These are phyloP conservation scores for Ganoderma multipileum DNA, from an alignment of 1,284 basidiomycete genomes.

Conservation along the genomic window DNA sequence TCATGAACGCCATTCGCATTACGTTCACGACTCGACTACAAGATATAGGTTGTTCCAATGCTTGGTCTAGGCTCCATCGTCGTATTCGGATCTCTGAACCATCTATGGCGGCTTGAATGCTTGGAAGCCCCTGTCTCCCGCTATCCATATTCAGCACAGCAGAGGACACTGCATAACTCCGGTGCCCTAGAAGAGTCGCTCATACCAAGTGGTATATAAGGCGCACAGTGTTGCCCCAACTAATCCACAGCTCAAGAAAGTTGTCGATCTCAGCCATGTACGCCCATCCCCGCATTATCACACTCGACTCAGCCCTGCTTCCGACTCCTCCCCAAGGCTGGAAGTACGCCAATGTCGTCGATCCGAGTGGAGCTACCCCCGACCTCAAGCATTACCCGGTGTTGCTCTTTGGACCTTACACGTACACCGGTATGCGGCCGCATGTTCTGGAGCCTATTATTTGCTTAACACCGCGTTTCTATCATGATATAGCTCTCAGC, in stretches of 20 bases:
- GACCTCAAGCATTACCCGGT: neutral
- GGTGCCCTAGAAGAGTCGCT: neutral
- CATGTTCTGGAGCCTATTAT: neutral
- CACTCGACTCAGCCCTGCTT: neutral
- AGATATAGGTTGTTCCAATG: neutral
- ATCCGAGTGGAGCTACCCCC: neutral
- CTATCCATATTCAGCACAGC: neutral
- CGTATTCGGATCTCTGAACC: neutral
- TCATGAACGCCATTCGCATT: neutral
- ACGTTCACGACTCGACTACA: neutral
- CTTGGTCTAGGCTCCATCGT: neutral
- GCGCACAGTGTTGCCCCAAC: neutral
- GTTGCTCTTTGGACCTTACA: neutral
- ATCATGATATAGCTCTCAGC: neutral
- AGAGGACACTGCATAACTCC: neutral
- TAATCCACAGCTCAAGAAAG: neutral
- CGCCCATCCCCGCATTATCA: neutral
- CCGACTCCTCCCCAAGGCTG: neutral
- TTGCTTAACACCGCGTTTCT: neutral
- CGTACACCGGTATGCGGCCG: neutral
- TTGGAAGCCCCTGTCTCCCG: neutral
- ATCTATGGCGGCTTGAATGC: neutral
- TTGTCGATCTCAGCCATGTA: constrained; percentile 1
- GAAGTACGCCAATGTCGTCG: neutral
- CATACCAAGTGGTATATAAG: neutral